These are phyloP conservation scores for Uromyces viciae-fabae DNA, from an alignment of 1,284 basidiomycete species.

Conservation along the genomic window DNA sequence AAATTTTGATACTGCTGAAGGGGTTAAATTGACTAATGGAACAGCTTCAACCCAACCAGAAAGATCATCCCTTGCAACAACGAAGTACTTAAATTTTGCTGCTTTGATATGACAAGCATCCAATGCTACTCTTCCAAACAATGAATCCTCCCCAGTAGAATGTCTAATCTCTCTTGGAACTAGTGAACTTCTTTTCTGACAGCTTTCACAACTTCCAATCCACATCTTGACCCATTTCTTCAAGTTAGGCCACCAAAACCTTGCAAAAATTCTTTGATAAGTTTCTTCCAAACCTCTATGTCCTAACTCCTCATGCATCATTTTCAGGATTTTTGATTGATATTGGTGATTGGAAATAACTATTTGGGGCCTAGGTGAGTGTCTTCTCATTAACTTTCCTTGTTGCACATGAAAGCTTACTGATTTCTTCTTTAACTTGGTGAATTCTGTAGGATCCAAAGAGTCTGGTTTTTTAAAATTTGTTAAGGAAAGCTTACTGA, in stretches of 20 bases:
- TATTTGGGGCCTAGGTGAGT: too few species aligned
- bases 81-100: slow-evolving; percentile 9
- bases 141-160: not conserved
- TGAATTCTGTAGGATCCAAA: too few species aligned
- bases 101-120: slow-evolving; percentile 32
- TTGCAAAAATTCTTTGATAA: not conserved
- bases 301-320: not conserved
- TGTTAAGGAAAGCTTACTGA: too few species aligned
- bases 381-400: too few species aligned
- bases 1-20: slow-evolving; percentile 1
- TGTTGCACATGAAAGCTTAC: too few species aligned
- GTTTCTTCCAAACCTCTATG: not conserved
- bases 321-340: not conserved
- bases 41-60: slow-evolving; percentile 34
- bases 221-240: not conserved
- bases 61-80: slow-evolving; percentile 41
- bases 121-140: not conserved
- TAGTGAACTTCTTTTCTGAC: not conserved
- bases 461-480: too few species aligned
- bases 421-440: too few species aligned
- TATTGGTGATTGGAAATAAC: too few species aligned
- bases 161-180: not conserved
- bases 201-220: not conserved
- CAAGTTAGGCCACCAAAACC: not conserved
- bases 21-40: not conserved